Conservation (phyloP, 116 monocot genomes). For the Phalaenopsis hybrid region DNA sequence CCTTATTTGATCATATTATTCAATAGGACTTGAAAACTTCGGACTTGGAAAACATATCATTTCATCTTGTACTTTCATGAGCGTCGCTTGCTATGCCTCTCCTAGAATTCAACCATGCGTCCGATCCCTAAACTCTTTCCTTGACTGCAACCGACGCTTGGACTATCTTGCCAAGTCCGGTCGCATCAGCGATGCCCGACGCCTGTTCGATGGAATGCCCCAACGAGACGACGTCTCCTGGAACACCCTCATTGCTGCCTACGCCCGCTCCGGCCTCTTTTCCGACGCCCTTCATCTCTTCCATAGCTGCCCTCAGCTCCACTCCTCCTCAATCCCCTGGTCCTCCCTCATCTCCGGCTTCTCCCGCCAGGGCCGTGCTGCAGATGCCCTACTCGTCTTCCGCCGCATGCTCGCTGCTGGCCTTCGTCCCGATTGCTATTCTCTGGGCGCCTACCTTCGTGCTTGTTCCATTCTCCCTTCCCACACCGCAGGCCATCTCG, state of each 20-base stretch:
- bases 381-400: conserved; percentile 9
- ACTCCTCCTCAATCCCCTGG: conserved; percentile 7
- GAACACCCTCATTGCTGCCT: conserved; percentile 21
- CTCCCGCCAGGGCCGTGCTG: conserved; percentile 9
- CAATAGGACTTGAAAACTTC: too few relatives aligned
- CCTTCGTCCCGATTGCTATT: conserved; percentile 12
- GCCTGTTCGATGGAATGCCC: conserved; percentile 23
- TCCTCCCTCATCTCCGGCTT: conserved; percentile 7
- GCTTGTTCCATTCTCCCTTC: conserved; percentile 15
- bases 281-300: conserved; percentile 10
- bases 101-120: conserved; percentile 9
- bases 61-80: not conserved
- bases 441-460: conserved; percentile 16
- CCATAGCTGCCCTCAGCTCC: conserved; percentile 8
- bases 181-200: conserved; percentile 11
- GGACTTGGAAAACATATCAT: too few relatives aligned
- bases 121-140: not conserved
- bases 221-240: conserved; percentile 8
- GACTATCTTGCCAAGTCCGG: conserved; percentile 7
- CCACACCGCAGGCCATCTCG: conserved; percentile 2
- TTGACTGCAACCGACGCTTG: conserved; percentile 14
- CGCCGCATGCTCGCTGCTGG: conserved; percentile 15
- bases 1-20: too few relatives aligned
- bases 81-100: conserved; percentile 7
- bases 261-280: conserved; percentile 11